Conservation (phyloP, 2,329 filamentous ascomycete genomes). For the Akanthomyces uredinophilus region DNA sequence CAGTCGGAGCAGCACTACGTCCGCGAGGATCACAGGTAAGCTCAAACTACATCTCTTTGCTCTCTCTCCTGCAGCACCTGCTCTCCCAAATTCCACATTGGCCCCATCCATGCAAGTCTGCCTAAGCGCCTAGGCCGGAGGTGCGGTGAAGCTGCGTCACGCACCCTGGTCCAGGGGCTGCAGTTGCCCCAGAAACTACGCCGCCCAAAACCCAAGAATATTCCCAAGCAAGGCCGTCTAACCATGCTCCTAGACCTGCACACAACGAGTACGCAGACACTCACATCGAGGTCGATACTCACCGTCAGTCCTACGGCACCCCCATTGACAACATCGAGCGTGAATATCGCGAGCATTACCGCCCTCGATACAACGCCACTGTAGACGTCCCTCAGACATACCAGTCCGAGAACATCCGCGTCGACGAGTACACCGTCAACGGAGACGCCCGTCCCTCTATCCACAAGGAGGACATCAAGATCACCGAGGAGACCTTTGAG, state of each 20-base stretch:
- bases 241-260: constrained; percentile 26
- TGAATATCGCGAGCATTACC: constrained; percentile 59
- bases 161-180: constrained; percentile 9
- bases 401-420: constrained; percentile 23
- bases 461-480: constrained; percentile 51
- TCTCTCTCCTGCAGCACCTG: constrained; percentile 5
- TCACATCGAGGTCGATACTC: constrained; percentile 60
- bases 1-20: constrained; percentile 48
- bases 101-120: constrained; percentile 6
- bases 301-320: constrained; percentile 43
- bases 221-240: not conserved
- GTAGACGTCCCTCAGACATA: constrained; percentile 27
- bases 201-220: not conserved
- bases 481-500: constrained; percentile 64
- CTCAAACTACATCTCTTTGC: constrained; percentile 18
- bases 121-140: constrained; percentile 11
- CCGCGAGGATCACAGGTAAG: constrained; percentile 51
- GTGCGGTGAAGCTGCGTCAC: constrained; percentile 10
- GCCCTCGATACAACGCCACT: constrained; percentile 41
- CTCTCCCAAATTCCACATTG: constrained; percentile 12
- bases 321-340: constrained; percentile 61
- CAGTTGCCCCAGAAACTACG: not conserved
- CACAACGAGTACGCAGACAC: constrained; percentile 53
- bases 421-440: constrained; percentile 37
- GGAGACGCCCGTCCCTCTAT: constrained; percentile 33